Evolutionary conservation across 2,329 filamentous ascomycete genomes (phyloP), one percentile per base, ranked within the genome.

Genomic region (Penicillium aurantiogriseum): DNA sequence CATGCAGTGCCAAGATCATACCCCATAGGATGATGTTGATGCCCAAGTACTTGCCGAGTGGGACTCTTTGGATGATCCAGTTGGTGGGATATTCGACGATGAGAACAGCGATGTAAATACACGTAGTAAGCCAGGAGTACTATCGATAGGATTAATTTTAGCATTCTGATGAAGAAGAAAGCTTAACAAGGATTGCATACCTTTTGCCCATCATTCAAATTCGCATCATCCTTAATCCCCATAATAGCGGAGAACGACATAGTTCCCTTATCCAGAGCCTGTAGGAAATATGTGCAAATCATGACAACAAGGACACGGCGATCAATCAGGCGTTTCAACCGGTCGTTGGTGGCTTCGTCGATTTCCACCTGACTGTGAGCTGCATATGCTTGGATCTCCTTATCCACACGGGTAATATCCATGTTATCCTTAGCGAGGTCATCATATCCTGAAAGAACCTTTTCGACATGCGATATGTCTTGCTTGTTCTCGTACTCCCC

Each of bases 81-180:
- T 87, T 89, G 70, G 87, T 88, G 0, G 88, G 88, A 67, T 89
- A 90, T 71, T 91, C 88, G 62, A 89, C 87, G 46, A 87, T 73
- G 10, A 91, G 77, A 21, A 90, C 85, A 51, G 84, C 86, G 59
- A 90, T 85, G 76, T 90, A 91, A 62, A 91, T 88, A 78, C 85
- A 89, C 13, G 87, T 89, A 0, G 85, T 88, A 51, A 91, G 77
- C 88, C 88, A 91, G 27, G 81, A 83, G 69, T 86, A 91, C 75
- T 90, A 70, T 19, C 0, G 5, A 19, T 6, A 21, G 9, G 5
- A 27, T 4, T n/a, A 1, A 4, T 5, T 3, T 52, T 17, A 52
- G 39, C 3, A 17, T 11, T 8, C 5, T 7, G 31, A 36, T 13
- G 11, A 8, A 11, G 21, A 15, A 9, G 11, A 33, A 36, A 35